Evolutionary conservation across 257 asterid species (phyloP).

Genomic region (Nemophila menziesii): DNA sequence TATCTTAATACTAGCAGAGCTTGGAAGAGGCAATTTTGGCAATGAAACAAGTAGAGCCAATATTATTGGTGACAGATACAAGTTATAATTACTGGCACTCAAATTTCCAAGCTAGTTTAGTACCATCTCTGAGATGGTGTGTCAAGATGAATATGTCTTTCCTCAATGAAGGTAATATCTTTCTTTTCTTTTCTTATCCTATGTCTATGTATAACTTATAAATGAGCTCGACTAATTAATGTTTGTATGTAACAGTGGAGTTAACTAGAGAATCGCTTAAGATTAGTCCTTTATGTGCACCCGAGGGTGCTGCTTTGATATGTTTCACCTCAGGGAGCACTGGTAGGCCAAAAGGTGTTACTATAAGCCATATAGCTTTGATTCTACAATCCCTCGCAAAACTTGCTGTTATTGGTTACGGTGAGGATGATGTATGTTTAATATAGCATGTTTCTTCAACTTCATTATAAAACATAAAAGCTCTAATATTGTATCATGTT

Average conservation of each 20-base stretch:
- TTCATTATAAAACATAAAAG: no score
- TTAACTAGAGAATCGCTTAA: conserved; percentile 23
- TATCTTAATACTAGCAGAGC: conserved; percentile 41
- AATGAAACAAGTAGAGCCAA: conserved; percentile 54
- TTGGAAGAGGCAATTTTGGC: conserved; percentile 76
- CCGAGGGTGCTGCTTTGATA: neutral
- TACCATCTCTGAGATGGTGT: conserved; percentile 54
- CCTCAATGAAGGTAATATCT: conserved; percentile 23
- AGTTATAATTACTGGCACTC: conserved; percentile 58
- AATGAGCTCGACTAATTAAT: neutral
- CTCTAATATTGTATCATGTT: neutral
- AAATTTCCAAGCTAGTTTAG: conserved; percentile 30
- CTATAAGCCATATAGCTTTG: conserved; percentile 61
- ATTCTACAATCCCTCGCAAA: conserved; percentile 82
- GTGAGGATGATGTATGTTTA: conserved; percentile 64
- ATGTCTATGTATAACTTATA: neutral
- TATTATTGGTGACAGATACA: conserved; percentile 49
- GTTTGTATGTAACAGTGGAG: conserved; percentile 25
- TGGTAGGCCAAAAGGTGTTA: conserved; percentile 86
- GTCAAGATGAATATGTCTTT: conserved; percentile 33
- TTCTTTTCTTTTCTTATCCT: neutral
- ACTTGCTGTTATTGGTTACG: conserved; percentile 59
- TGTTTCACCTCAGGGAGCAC: conserved; percentile 29
- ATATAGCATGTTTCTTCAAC: neutral
- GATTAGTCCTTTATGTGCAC: conserved; percentile 58